Base-by-base conservation (phyloP, 768 basidiomycete genomes). In the Pholiota conissans region DNA sequence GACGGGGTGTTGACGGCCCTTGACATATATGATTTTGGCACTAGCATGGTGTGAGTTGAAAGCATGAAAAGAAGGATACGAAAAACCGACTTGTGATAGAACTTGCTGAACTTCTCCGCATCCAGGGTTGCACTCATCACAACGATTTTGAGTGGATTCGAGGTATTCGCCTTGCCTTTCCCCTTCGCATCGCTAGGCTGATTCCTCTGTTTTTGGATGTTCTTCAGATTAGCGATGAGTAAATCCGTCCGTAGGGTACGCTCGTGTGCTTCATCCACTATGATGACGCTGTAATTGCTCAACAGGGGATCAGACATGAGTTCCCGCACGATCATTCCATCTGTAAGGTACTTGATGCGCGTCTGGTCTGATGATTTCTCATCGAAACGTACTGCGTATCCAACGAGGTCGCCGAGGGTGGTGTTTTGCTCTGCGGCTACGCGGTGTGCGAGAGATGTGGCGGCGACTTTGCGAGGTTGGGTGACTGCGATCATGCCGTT, bases 51-150 rank as follows among this genome's bases (percentile, higher is more conserved):
- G 45, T 35, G 22, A 46, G 55, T 28, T 32, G 63, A 42, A n/a
- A 52, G 24, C 24, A 49, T 8, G 22, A 18, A 48, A 16, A 11
- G 39, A 6, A 37, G 24, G 7, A 39, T 29, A 46, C 8, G 32
- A 24, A 18, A 24, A 5, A 79, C 90, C 35, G 62, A 96, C 95
- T 85, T 79, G 68, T 86, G 69, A 67, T 90, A 97, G 73, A 96
- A 99, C 28, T 76, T 79, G 73, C 90, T 91, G 71, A 99, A 98
- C 62, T 92, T 93, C 63, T 95, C 89, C 0, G 95, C 95, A 67
- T 99, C 95, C 32, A 99, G 80, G 6, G 97, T 98, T 3, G 97
- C 97, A 71, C 93, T 95, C 97, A 99, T 99, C 62, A 99, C 83
- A 20, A 99, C 83, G 35, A 99, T 82, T 71, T 95, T 98, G 58